Evolutionary conservation across 345 rosid species (phyloP).

Genomic region (Eucalyptus erythrocorys): DNA sequence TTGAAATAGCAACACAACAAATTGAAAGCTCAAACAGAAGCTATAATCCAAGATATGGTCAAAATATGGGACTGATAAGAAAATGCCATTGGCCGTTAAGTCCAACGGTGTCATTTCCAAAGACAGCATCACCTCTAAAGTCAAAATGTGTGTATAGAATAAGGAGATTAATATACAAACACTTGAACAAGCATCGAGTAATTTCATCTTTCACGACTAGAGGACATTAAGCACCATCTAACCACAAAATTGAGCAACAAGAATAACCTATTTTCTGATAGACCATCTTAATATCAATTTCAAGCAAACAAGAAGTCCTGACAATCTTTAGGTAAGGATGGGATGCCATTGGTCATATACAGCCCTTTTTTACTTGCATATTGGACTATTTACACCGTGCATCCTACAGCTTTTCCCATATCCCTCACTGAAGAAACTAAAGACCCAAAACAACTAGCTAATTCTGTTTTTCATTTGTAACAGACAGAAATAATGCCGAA

Average conservation of each 20-base stretch:
- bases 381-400: background rate
- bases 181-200: background rate
- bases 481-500: background rate
- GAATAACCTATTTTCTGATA: background rate
- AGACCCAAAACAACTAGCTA: background rate
- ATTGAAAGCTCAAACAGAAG: background rate
- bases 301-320: background rate
- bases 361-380: background rate
- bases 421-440: background rate
- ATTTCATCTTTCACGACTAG: background rate
- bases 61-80: background rate
- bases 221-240: background rate
- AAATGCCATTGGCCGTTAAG: background rate
- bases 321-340: background rate
- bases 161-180: background rate
- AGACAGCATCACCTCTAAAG: background rate
- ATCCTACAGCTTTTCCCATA: background rate
- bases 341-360: background rate
- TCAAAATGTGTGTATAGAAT: background rate
- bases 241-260: background rate
- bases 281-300: background rate
- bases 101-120: background rate
- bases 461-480: background rate
- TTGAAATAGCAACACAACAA: background rate
- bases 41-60: background rate